phyloP scores from a whole-genome alignment of 306 rosid genomes.

The Geum urbanum region DNA sequence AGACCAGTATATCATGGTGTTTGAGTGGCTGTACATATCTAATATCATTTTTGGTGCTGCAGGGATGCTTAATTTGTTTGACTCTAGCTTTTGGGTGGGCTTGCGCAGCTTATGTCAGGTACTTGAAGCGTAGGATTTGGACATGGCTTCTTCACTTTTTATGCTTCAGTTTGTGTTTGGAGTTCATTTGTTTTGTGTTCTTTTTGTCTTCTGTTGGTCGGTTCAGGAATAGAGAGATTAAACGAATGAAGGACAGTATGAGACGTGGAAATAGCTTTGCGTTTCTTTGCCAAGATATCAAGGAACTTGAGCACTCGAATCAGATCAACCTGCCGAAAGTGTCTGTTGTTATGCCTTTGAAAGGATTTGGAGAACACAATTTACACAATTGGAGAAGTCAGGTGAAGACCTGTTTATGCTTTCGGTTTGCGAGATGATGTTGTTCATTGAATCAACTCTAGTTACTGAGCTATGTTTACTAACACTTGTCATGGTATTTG shows the following conservation, averaged over 20 bases:
- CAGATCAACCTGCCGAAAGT: slow-evolving; percentile 80
- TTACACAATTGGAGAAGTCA: slow-evolving; percentile 93
- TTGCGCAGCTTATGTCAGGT: slow-evolving; percentile 87
- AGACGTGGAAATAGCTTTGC: slow-evolving; percentile 63
- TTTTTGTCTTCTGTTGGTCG: slow-evolving; percentile 2
- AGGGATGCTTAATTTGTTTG: slow-evolving; percentile 84
- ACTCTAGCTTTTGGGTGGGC: slow-evolving; percentile 80
- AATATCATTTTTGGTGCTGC: slow-evolving; percentile 15
- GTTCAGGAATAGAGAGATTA: slow-evolving; percentile 77
- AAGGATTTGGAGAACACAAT: slow-evolving; percentile 99
- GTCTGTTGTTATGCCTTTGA: slow-evolving; percentile 82
- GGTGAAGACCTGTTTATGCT: slow-evolving; percentile 35
- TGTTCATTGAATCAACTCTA: too few relatives aligned
- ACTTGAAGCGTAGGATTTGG: slow-evolving; percentile 16
- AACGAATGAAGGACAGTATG: slow-evolving; percentile 50
- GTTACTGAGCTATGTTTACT: neutral
- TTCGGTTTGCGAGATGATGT: too few relatives aligned
- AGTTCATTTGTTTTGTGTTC: neutral
- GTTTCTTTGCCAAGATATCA: slow-evolving; percentile 70
- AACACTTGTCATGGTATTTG: slow-evolving; percentile 9
- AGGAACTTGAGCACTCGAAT: slow-evolving; percentile 77
- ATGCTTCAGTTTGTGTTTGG: neutral
- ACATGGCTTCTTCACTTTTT: neutral
- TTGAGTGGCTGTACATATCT: neutral
- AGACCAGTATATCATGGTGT: too few relatives aligned